Evolutionary conservation across 1,284 basidiomycete species (phyloP).

Genomic region (Apiotrichum mycotoxinovorans): DNA sequence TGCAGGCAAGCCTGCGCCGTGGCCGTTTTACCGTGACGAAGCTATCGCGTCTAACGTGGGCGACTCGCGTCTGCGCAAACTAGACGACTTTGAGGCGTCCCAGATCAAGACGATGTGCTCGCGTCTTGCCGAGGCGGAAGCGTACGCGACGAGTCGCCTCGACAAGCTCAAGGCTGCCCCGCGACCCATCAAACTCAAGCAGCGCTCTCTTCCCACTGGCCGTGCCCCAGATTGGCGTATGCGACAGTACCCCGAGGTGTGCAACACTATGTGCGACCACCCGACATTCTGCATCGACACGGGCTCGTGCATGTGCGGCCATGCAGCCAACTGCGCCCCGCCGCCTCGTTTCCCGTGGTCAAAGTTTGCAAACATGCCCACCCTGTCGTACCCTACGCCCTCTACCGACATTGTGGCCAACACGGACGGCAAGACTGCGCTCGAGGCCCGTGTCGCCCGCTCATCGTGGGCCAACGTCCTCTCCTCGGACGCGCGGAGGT

Average conservation of each 20-base stretch:
- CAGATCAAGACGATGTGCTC: slow-evolving; percentile 22
- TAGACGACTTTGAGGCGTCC: slow-evolving; percentile 23
- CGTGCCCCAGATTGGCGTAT: slow-evolving; percentile 26
- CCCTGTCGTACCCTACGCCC: slow-evolving; percentile 27
- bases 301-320: slow-evolving; percentile 33
- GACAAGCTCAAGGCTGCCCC: slow-evolving; percentile 7
- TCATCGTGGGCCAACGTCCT: slow-evolving; percentile 36
- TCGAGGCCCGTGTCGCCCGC: slow-evolving; percentile 19
- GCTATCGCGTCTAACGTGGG: slow-evolving; percentile 26
- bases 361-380: slow-evolving; percentile 23
- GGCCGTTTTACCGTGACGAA: slow-evolving; percentile 37
- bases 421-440: background rate
- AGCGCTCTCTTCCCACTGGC: slow-evolving; percentile 20
- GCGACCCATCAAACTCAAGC: slow-evolving; percentile 7
- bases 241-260: slow-evolving; percentile 15
- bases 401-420: slow-evolving; percentile 1
- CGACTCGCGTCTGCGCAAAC: slow-evolving; percentile 22
- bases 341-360: slow-evolving; percentile 28
- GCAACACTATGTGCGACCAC: slow-evolving; percentile 37
- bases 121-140: slow-evolving; percentile 14
- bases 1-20: slow-evolving; percentile 21
- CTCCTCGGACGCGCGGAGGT: slow-evolving; percentile 28
- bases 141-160: slow-evolving; percentile 15
- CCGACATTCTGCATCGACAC: slow-evolving; percentile 39
- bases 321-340: slow-evolving; percentile 20